Conservation (phyloP, 78 protist species). For the Dictyostelium capitatum region DNA sequence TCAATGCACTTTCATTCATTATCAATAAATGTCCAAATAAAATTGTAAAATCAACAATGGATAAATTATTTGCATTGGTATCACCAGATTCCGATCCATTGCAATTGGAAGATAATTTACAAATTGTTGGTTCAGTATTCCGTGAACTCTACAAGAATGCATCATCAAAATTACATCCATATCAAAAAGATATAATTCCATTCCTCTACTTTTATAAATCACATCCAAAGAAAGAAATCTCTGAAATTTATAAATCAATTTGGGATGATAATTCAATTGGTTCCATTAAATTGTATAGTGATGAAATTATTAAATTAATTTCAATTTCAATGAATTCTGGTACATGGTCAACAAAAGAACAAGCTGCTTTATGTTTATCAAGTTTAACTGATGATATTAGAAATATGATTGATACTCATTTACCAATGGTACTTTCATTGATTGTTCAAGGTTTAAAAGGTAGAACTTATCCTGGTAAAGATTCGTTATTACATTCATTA, state of each 20-base stretch:
- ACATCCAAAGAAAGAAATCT: slow-evolving; percentile 67
- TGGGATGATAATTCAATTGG: slow-evolving; percentile 79
- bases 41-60: neutral
- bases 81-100: slow-evolving; percentile 9
- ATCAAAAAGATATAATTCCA: slow-evolving; percentile 61
- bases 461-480: slow-evolving; percentile 81
- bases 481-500: slow-evolving; percentile 43
- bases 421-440: slow-evolving; percentile 25
- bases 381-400: slow-evolving; percentile 56
- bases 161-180: slow-evolving; percentile 10
- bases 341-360: slow-evolving; percentile 76
- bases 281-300: slow-evolving; percentile 37
- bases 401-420: slow-evolving; percentile 36
- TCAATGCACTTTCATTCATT: slow-evolving; percentile 2
- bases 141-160: slow-evolving; percentile 48
- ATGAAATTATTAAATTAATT: slow-evolving; percentile 54
- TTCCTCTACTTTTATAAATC: slow-evolving; percentile 52
- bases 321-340: neutral
- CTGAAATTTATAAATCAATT: slow-evolving; percentile 49
- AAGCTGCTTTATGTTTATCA: slow-evolving; percentile 71
- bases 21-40: slow-evolving; percentile 15
- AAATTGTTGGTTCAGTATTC: slow-evolving; percentile 6
- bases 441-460: slow-evolving; percentile 56
- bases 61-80: slow-evolving; percentile 9
- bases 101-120: neutral